Base-by-base conservation (phyloP, 2,329 filamentous ascomycete genomes). In the Fusarium sp. region DNA sequence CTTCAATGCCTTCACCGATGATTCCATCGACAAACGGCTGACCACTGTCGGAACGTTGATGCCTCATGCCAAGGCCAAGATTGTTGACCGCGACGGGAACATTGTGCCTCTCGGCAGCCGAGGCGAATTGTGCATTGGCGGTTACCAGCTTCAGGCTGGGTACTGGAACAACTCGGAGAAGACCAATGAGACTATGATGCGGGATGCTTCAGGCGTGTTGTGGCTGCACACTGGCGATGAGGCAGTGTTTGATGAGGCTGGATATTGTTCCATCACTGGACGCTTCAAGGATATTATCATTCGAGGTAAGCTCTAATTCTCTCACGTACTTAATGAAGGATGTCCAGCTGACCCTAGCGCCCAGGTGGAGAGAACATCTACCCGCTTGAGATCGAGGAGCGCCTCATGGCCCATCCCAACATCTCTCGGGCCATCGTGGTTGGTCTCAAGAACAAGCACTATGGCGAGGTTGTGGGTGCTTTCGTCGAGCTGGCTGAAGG, bases 221-320 rank as follows among this genome's bases (percentile, higher is more conserved):
- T 94, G 93, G 92, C 84, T 82, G 72, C 88, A 91, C 72, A 94
- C 92, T 0, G 92, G 92, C 0, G 93, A 95, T 78, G 88, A 93
- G 72, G 88, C 94, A 37, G 86, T 92, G 8, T 90, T 92, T 67
- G 92, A 94, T 68, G 88, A 90, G 37, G 83, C 90, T 10, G 93
- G 92, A 0, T 94, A 93, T 79, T 94, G 92, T 75, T 87, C 86
- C 8, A 94, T 95, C 75, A 95, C 93, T 0, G 93, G 93, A 1
- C 86, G 93, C 23, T 94, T 94, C 83, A 95, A 95, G 83, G 93
- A 95, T 68, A 94, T 95, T 39, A 94, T 95, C 67, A 95, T 95
- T 70, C 86, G 93, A 77, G 93, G 91, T 87, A 77, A 63, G 84
- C 39, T 60, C 32, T 13, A 35, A 18, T 14, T 11, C 50, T 11